Evolutionary conservation across 73 alveolate species (phyloP).

Genomic region (Blepharisma japonicum): DNA sequence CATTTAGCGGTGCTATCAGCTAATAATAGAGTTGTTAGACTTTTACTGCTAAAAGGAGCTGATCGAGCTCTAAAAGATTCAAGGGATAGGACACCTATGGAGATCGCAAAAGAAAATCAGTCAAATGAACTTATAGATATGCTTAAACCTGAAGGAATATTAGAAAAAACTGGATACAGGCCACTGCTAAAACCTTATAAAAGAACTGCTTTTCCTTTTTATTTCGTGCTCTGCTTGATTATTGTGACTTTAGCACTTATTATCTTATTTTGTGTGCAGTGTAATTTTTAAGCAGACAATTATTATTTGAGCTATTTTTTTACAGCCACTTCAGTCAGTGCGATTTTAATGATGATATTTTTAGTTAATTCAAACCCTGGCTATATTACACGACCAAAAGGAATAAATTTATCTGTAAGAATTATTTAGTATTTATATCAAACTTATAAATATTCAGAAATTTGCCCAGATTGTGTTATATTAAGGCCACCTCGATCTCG

Average conservation of each 20-base stretch:
- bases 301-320: not conserved
- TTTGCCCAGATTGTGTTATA: conserved; percentile 36
- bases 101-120: conserved; percentile 49
- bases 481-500: conserved; percentile 34
- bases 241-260: not conserved
- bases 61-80: conserved; percentile 58
- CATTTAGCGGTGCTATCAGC: conserved; percentile 84
- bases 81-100: conserved; percentile 63
- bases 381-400: conserved; percentile 23
- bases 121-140: not conserved
- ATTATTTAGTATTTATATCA: conserved; percentile 3
- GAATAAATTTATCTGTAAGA: not conserved
- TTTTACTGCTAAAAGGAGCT: conserved; percentile 75
- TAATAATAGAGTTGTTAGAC: conserved; percentile 67
- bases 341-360: not conserved
- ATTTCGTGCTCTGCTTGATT: not conserved
- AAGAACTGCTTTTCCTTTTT: conserved; percentile 23
- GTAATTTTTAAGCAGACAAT: not conserved
- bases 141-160: not conserved
- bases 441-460: not conserved
- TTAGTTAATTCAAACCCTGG: conserved; percentile 39
- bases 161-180: conserved; percentile 6
- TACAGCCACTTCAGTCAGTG: not conserved
- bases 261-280: not conserved
- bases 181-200: conserved; percentile 1